Evolutionary conservation across 305 asterid species (phyloP).

Genomic region (Stenogyne calaminthoides): DNA sequence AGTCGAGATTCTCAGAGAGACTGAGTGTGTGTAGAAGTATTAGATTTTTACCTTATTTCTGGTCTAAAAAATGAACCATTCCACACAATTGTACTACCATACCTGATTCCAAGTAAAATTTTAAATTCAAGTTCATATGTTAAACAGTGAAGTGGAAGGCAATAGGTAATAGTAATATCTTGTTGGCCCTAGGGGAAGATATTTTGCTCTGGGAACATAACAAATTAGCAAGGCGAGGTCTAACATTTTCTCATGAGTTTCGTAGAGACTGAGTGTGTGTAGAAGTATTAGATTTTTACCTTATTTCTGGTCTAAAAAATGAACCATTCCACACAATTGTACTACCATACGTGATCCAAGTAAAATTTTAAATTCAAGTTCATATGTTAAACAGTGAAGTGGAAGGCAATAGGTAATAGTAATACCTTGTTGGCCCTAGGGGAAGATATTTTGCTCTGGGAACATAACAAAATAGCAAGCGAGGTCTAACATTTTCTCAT

Average conservation of each 20-base stretch:
- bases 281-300: neutral
- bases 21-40: neutral
- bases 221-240: constrained; percentile 80
- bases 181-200: constrained; percentile 86
- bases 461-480: constrained; percentile 78
- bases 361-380: neutral
- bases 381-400: constrained; percentile 16
- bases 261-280: constrained; percentile 43
- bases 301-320: neutral
- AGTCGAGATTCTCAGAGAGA: too few relatives aligned
- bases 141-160: constrained; percentile 16
- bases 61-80: neutral
- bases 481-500: constrained; percentile 76
- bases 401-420: constrained; percentile 29
- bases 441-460: constrained; percentile 86
- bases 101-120: neutral
- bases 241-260: constrained; percentile 79
- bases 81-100: neutral
- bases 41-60: neutral
- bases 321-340: neutral
- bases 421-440: constrained; percentile 81
- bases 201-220: constrained; percentile 77
- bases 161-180: constrained; percentile 53
- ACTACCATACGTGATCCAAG: constrained; percentile 1
- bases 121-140: neutral